A percentile compares a stretch with the other conserved stretches of the same genome.
Evolutionary conservation across 148 eudicot genomes (phyloP).

Genomic region (Cornus controversa): DNA sequence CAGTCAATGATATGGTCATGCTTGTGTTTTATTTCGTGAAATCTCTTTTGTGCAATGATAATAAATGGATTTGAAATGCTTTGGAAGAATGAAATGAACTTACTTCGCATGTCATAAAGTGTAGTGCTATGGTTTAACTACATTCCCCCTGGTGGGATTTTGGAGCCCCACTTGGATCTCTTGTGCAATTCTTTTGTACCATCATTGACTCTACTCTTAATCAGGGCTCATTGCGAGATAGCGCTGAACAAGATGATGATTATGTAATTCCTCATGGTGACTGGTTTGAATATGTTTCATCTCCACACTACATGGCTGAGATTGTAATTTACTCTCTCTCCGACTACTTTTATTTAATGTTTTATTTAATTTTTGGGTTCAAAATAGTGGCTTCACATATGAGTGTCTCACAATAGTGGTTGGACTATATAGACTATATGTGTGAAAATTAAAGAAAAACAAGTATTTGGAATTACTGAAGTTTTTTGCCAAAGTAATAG

Average conservation of each 20-base stretch:
- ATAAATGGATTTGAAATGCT: background rate
- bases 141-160: no score
- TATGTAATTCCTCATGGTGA: conserved; percentile 82
- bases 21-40: background rate
- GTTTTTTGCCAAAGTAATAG: background rate
- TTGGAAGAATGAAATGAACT: background rate
- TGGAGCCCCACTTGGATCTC: background rate
- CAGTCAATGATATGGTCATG: background rate
- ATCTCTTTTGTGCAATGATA: background rate
- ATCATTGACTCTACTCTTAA: background rate
- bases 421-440: background rate
- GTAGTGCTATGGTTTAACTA: background rate
- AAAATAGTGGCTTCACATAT: background rate
- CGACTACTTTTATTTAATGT: background rate
- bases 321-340: conserved; percentile 48
- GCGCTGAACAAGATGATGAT: conserved; percentile 39
- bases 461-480: background rate
- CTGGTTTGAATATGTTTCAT: conserved; percentile 84
- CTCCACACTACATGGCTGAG: conserved; percentile 91
- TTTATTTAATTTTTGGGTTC: background rate
- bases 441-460: background rate
- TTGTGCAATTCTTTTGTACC: background rate
- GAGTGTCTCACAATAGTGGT: background rate
- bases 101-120: background rate
- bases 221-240: conserved; percentile 76